Percentiles rank a stretch among this genome's conserved stretches.
These are phyloP conservation scores for Serendipita sp. DNA, from an alignment of 768 basidiomycete genomes.

Conservation along the genomic window DNA sequence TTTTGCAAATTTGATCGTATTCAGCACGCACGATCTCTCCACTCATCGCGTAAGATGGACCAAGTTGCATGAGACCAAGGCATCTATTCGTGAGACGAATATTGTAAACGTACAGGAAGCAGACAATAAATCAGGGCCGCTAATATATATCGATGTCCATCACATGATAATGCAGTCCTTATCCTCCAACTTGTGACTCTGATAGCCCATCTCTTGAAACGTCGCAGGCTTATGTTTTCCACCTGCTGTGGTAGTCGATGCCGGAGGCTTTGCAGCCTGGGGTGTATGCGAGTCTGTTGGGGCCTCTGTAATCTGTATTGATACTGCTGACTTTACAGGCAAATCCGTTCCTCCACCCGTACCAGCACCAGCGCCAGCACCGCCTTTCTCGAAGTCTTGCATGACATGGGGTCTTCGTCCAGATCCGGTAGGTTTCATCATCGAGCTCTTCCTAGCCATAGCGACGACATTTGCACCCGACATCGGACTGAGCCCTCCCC, in stretches of 20 bases:
- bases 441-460: neutral
- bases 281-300: neutral
- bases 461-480: neutral
- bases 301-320: neutral
- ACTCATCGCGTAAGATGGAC: too few species aligned
- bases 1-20: too few species aligned
- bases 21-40: too few species aligned
- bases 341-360: neutral
- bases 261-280: neutral
- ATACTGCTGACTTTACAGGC: neutral
- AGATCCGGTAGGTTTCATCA: neutral
- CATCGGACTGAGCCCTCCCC: neutral
- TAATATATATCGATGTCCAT: slow-evolving; percentile 13
- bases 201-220: slow-evolving; percentile 90
- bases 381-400: neutral
- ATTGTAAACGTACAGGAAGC: too few species aligned
- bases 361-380: neutral
- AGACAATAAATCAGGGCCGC: too few species aligned
- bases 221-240: slow-evolving; percentile 43
- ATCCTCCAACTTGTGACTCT: slow-evolving; percentile 57
- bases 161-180: slow-evolving; percentile 85
- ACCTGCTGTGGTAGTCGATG: slow-evolving; percentile 10
- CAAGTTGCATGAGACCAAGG: too few species aligned
- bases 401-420: neutral
- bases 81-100: too few species aligned